A percentile compares a stretch with the other conserved stretches of the same genome.
Conservation (phyloP, 805 yeast genomes). For the Candida easanensis region DNA sequence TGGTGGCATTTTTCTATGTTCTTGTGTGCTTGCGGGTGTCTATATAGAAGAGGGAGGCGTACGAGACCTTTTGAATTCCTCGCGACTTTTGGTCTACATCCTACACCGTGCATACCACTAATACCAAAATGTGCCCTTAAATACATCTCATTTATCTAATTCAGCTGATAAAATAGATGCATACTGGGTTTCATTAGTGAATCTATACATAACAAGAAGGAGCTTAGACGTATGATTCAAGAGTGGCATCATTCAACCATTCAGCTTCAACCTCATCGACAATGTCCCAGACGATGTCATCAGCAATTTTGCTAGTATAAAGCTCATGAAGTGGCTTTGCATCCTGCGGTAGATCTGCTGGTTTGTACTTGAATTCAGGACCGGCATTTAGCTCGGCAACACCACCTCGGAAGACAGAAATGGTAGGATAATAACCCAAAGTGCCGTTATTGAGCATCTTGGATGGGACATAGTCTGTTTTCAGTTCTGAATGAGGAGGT, state of each 20-base stretch:
- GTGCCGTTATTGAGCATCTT: conserved; percentile 71
- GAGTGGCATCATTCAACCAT: conserved; percentile 36
- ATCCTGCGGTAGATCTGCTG: conserved; percentile 31
- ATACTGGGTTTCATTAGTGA: too few species aligned
- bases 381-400: conserved; percentile 68
- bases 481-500: conserved; percentile 70
- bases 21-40: too few species aligned
- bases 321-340: conserved; percentile 56
- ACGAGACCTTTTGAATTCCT: too few species aligned
- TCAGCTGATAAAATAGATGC: too few species aligned
- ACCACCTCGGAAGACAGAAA: conserved; percentile 80
- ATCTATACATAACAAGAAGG: too few species aligned
- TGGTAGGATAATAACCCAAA: conserved; percentile 88
- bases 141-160: too few species aligned
- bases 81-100: too few species aligned
- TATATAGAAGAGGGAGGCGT: too few species aligned
- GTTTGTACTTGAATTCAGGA: conserved; percentile 51
- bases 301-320: conserved; percentile 68
- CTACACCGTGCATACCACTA: too few species aligned
- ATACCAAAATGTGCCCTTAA: too few species aligned
- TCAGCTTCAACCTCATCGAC: conserved; percentile 78
- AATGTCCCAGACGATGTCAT: conserved; percentile 79
- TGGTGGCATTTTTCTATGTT: too few species aligned
- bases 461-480: conserved; percentile 34
- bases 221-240: conserved; percentile 1